phyloP scores from a whole-genome alignment of 257 asterid genomes.

The Eustoma russellianum region DNA sequence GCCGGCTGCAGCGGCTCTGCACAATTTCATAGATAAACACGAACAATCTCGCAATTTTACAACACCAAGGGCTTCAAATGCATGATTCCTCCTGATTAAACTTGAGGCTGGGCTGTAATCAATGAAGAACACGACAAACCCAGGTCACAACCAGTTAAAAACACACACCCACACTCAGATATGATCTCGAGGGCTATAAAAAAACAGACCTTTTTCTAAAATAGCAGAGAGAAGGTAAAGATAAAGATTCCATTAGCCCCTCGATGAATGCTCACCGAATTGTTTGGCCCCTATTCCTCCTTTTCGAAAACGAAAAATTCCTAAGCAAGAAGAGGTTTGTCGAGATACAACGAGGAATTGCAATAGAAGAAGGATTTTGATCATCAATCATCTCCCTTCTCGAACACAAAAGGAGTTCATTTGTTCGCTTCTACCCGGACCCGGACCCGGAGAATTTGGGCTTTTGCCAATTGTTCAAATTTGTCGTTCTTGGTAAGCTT shows the following conservation, averaged over 20 bases:
- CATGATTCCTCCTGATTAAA: conserved; percentile 26
- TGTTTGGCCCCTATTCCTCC: too few species aligned
- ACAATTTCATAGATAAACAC: conserved; percentile 32
- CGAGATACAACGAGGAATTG: too few species aligned
- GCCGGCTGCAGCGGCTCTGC: conserved; percentile 57
- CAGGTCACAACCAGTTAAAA: neutral
- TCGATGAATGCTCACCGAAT: too few species aligned
- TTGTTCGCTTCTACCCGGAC: too few species aligned
- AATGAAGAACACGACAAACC: conserved; percentile 8
- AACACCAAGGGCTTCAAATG: conserved; percentile 26
- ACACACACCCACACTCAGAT: neutral
- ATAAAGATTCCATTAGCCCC: conserved; percentile 20
- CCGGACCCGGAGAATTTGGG: too few species aligned
- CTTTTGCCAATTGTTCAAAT: too few species aligned
- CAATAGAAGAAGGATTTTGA: too few species aligned
- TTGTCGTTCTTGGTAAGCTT: too few species aligned
- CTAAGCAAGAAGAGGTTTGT: too few species aligned
- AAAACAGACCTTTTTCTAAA: conserved; percentile 8
- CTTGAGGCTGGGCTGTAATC: conserved; percentile 24
- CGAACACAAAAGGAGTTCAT: too few species aligned
- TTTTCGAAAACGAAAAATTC: too few species aligned
- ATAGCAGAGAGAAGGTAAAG: conserved; percentile 12
- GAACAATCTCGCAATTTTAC: conserved; percentile 35
- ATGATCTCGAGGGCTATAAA: neutral
- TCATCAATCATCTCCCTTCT: too few species aligned